These are phyloP conservation scores for Clarireedia paspali DNA, from an alignment of 2,329 filamentous ascomycete species.

Conservation along the genomic window DNA sequence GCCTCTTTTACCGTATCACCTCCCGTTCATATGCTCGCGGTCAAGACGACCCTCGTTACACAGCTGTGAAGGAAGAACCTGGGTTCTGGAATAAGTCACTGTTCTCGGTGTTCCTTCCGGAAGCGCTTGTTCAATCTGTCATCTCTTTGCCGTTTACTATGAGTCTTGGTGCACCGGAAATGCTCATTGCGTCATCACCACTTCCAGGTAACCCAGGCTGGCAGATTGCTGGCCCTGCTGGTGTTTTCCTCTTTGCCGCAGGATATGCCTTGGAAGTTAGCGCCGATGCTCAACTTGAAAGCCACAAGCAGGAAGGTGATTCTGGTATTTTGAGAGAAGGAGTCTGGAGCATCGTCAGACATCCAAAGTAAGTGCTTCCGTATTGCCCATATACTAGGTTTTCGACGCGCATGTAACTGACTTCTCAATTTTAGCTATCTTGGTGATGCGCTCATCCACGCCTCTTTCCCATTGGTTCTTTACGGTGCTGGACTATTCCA, in stretches of 20 bases:
- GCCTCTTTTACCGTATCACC: constrained; percentile 8
- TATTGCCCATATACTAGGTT: not conserved
- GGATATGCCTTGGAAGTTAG: constrained; percentile 11
- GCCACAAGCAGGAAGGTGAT: not conserved
- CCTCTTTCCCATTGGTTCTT: constrained; percentile 12
- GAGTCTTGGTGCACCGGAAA: not conserved
- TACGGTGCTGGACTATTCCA: constrained; percentile 12
- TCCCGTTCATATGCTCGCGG: constrained; percentile 6
- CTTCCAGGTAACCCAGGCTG: constrained; percentile 4
- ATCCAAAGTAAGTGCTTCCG: constrained; percentile 12
- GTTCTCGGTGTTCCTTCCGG: constrained; percentile 9
- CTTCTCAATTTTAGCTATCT: constrained; percentile 5
- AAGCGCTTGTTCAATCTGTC: constrained; percentile 10
- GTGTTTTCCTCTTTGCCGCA: constrained; percentile 8
- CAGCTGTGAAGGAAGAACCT: not conserved
- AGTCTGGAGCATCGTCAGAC: constrained; percentile 13
- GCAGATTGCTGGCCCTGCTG: constrained; percentile 7
- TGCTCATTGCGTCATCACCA: not conserved
- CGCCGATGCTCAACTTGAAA: constrained; percentile 11
- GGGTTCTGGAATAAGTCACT: constrained; percentile 11
- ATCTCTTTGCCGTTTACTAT: constrained; percentile 11
- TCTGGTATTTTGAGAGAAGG: constrained; percentile 5
- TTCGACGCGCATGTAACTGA: not conserved
- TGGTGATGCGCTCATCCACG: constrained; percentile 12
- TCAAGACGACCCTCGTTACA: constrained; percentile 11